Percentiles rank a stretch among this genome's conserved stretches.
phyloP scores from a whole-genome alignment of 768 basidiomycete genomes.

The Chiua virens region DNA sequence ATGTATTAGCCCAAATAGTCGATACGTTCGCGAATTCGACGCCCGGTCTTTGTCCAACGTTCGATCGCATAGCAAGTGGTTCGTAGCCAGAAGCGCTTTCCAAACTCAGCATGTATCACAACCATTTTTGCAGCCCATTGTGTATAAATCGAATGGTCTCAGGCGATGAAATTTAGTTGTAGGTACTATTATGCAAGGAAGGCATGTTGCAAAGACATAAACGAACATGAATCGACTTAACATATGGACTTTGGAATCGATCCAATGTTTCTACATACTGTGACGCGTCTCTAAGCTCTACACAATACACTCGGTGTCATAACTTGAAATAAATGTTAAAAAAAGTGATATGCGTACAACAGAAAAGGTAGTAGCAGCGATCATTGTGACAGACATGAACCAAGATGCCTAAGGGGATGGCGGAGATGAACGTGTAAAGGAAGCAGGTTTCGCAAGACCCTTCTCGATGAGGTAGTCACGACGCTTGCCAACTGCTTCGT shows the following conservation, averaged over 20 bases:
- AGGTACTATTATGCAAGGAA: too few species aligned
- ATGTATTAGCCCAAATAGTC: too few species aligned
- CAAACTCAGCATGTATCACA: too few species aligned
- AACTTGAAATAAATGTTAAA: slow-evolving; percentile 5
- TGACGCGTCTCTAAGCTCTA: not conserved
- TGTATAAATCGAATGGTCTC: too few species aligned
- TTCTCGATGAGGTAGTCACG: slow-evolving; percentile 25
- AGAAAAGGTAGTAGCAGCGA: not conserved
- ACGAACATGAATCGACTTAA: slow-evolving; percentile 1
- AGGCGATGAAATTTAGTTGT: too few species aligned
- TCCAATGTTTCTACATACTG: not conserved
- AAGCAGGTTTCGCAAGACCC: slow-evolving; percentile 26
- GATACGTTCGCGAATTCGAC: too few species aligned
- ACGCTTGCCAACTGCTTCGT: slow-evolving; percentile 41
- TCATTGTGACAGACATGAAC: not conserved
- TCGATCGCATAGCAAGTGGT: too few species aligned
- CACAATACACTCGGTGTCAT: not conserved
- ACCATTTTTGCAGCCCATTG: too few species aligned
- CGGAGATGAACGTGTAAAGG: slow-evolving; percentile 21
- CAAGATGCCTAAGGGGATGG: slow-evolving; percentile 8
- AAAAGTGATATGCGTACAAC: slow-evolving; percentile 7
- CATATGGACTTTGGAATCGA: not conserved
- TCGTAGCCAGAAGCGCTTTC: too few species aligned
- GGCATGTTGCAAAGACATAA: not conserved
- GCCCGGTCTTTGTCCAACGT: too few species aligned